Evolutionary conservation across 2,329 filamentous ascomycete genomes (phyloP), one percentile per base, ranked within the genome.

Genomic region (Pezizomycotina sp.): DNA sequence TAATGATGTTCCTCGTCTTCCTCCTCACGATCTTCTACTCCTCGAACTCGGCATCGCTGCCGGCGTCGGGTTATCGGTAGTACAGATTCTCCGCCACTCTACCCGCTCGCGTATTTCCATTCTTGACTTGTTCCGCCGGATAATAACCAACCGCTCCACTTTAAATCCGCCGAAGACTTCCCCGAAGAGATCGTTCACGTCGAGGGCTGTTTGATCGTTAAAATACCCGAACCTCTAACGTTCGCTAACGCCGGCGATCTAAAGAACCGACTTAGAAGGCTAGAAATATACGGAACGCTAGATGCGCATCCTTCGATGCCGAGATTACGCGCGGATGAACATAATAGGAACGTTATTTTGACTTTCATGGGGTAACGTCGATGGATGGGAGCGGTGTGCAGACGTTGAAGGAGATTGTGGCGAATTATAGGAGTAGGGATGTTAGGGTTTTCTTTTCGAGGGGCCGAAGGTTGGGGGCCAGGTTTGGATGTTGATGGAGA

Each of bases 161-260:
- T 92, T 52, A 80, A 86, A 47, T 92, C 91, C 50, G 83, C 84
- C 1, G 84, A 75, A 50, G 62, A 75, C 1, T 69, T 78, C 37
- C 69, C 75, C 0, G 72, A 77, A 27, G 66, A 68, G 18, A 65
- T 95, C 3, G 86, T 95, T 55, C 84, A 92, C 51, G 69, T 93
- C 34, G 84, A 93, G 47, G 47, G 47, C 3, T 91, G 80, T 43
- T 63, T 98, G 6, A 92, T 98, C 42, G 82, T 95, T 51, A 95
- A 95, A 63, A 95, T 98, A 36, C 86, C 89, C 0, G 89, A 98
- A 54, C 89, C 89, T 0, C 63, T 98, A 32, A 95, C 86, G 0
- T 98, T 98, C 56, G 86, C 86, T 53, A 98, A 98, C 56, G 95
- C 89, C 0, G 89, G 84, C 29, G 80, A 89, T 49, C 63, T 98